These are phyloP conservation scores for Penicillium aurantiogriseum DNA, from an alignment of 2,329 filamentous ascomycete genomes.

Conservation along the genomic window DNA sequence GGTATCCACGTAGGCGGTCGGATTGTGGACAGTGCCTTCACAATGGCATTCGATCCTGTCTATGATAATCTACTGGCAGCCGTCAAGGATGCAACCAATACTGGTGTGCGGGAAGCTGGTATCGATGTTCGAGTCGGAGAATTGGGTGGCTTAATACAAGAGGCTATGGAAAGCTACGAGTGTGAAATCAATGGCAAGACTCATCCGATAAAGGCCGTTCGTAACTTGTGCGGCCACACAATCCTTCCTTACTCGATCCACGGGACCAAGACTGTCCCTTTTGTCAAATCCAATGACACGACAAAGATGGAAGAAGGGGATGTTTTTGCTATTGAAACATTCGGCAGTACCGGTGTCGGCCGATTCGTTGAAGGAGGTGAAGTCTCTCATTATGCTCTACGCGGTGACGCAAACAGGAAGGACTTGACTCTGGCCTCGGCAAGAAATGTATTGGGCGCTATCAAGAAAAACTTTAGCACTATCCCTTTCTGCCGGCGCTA, in stretches of 20 bases:
- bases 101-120: conserved; percentile 51
- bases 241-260: conserved; percentile 57
- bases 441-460: too few species aligned
- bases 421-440: too few species aligned
- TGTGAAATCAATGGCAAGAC: conserved; percentile 54
- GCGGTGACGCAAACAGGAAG: conserved; percentile 48
- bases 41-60: conserved; percentile 69
- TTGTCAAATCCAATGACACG: conserved; percentile 50
- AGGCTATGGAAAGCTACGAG: conserved; percentile 63
- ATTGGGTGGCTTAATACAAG: conserved; percentile 57
- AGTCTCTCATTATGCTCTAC: too few species aligned
- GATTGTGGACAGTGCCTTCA: conserved; percentile 80
- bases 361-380: conserved; percentile 44
- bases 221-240: conserved; percentile 56
- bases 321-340: conserved; percentile 59
- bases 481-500: too few species aligned
- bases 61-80: conserved; percentile 73
- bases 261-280: conserved; percentile 55
- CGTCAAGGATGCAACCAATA: conserved; percentile 66
- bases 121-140: conserved; percentile 56
- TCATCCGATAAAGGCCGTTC: conserved; percentile 55
- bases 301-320: conserved; percentile 61
- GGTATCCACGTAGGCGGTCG: conserved; percentile 76
- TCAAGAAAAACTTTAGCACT: too few species aligned
- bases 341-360: conserved; percentile 55